Evolutionary conservation across 768 basidiomycete genomes (phyloP), one percentile per base, ranked within the genome.

Genomic region (Cantharellus cinnabarinus): DNA sequence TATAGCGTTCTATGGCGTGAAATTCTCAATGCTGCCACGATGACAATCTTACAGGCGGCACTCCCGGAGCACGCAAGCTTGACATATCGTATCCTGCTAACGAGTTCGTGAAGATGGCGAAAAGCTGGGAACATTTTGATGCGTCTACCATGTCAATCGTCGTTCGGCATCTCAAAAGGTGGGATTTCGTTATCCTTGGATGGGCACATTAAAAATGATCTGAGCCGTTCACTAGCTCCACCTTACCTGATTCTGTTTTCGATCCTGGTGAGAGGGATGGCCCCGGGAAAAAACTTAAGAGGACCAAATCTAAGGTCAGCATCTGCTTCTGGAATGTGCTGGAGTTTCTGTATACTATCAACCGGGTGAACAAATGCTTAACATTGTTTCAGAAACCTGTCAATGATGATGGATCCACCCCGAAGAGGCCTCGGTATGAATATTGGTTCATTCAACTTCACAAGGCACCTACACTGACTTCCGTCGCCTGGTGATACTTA

Each of bases 61-160:
- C 83, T 4, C 71, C 76, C 61, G 90, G 85, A 37, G 82, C 85
- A 57, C 78, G 93, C 63, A 83, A 79, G 67, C 75, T 99, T 64
- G 95, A 99, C 70, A 93, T 99, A 60, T 93, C 93, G 54, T 97
- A 91, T 72, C 95, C 95, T 3, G 95, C 89, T 3, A 85, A 83
- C 37, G 89, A 97, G 66, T 99, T 98, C 69, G 85, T 83, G 5
- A 90, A 93, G 68, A 77, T 89, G 58, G 89, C 93, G 66, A 93
- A 93, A 70, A 73, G 79, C 73, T 98, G 95, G 91, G 94, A 98
- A 67, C 84, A 86, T 67, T 98, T 83, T 64, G 87, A 98, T 61
- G 85, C 89, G 64, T 74, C 79, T 10, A 81, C 79, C 58, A 99
- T 99, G 95, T 90, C 91, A 29, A 85, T 99, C 62, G 79, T 88